Evolutionary conservation across 2,329 filamentous ascomycete genomes (phyloP).

Genomic region (Xylariaceae sp.): DNA sequence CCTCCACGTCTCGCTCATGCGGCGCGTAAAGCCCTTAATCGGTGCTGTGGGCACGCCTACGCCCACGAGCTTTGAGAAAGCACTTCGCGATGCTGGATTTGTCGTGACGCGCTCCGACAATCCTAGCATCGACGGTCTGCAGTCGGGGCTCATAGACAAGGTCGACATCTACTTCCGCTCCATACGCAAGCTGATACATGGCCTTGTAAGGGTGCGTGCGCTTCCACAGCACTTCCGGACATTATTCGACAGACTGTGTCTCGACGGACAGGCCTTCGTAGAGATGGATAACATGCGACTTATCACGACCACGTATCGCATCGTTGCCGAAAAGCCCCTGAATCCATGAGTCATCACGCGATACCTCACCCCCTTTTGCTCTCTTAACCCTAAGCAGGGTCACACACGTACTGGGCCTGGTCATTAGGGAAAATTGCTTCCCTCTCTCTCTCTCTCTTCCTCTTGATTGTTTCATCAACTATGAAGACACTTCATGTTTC

Average conservation of each 20-base stretch:
- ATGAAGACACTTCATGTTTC: no score
- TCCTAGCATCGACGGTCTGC: slow-evolving; percentile 46
- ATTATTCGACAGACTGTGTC: slow-evolving; percentile 47
- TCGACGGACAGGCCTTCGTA: slow-evolving; percentile 50
- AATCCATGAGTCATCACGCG: not conserved
- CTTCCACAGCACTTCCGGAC: slow-evolving; percentile 49
- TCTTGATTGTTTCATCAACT: not conserved
- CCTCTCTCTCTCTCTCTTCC: not conserved
- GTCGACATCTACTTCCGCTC: slow-evolving; percentile 51
- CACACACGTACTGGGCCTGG: not conserved
- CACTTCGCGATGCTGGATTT: slow-evolving; percentile 44
- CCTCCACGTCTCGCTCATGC: slow-evolving; percentile 47
- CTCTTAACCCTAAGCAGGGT: not conserved
- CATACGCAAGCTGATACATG: slow-evolving; percentile 44
- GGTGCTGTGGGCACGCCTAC: slow-evolving; percentile 51
- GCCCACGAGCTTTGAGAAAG: slow-evolving; percentile 41
- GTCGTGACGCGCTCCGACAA: slow-evolving; percentile 44
- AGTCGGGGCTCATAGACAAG: slow-evolving; percentile 49
- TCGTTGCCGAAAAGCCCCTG: slow-evolving; percentile 43
- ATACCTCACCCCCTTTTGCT: not conserved
- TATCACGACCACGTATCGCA: slow-evolving; percentile 47
- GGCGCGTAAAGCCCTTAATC: slow-evolving; percentile 50
- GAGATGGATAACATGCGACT: slow-evolving; percentile 51
- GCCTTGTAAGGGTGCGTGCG: slow-evolving; percentile 41
- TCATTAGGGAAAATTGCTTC: not conserved